phyloP scores from a whole-genome alignment of 2,329 filamentous ascomycete genomes.

The Zasmidium citrigriseum region DNA sequence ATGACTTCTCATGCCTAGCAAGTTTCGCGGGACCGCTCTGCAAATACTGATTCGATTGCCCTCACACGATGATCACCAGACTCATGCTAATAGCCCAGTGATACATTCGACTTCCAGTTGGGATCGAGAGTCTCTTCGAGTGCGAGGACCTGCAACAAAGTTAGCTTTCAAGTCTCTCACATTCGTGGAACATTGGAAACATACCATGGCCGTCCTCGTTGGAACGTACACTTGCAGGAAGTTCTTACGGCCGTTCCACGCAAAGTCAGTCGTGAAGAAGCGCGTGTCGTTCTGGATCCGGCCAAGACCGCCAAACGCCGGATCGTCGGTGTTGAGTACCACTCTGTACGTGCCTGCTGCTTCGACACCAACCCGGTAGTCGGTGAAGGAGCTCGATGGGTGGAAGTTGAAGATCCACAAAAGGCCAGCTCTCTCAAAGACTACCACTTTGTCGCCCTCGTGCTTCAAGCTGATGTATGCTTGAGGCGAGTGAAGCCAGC shows the following conservation, averaged over 20 bases:
- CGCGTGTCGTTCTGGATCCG: conserved; percentile 77
- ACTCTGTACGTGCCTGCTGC: conserved; percentile 81
- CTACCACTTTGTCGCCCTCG: conserved; percentile 88
- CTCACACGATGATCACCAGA: conserved; percentile 2
- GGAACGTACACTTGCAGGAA: conserved; percentile 92
- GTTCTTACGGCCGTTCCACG: conserved; percentile 88
- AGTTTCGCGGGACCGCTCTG: not conserved
- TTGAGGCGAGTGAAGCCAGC: conserved; percentile 83
- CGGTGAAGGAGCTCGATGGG: conserved; percentile 77
- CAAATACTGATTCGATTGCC: conserved; percentile 9
- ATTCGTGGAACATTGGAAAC: conserved; percentile 28
- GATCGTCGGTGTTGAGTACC: conserved; percentile 77
- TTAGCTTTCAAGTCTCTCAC: conserved; percentile 13
- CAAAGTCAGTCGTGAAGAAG: conserved; percentile 88
- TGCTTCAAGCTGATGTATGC: conserved; percentile 94
- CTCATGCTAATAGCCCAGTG: conserved; percentile 27
- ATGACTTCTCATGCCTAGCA: not conserved
- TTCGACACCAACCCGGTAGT: conserved; percentile 91
- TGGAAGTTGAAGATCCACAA: conserved; percentile 98
- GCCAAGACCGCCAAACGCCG: conserved; percentile 75
- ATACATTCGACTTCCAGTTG: conserved; percentile 32
- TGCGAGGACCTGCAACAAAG: conserved; percentile 27
- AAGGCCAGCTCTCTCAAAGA: conserved; percentile 88
- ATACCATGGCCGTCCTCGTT: conserved; percentile 76
- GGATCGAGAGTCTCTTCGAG: conserved; percentile 34